Conservation (phyloP, 176 grass and related monocot species). For the Hsuehochloa calcarea region DNA sequence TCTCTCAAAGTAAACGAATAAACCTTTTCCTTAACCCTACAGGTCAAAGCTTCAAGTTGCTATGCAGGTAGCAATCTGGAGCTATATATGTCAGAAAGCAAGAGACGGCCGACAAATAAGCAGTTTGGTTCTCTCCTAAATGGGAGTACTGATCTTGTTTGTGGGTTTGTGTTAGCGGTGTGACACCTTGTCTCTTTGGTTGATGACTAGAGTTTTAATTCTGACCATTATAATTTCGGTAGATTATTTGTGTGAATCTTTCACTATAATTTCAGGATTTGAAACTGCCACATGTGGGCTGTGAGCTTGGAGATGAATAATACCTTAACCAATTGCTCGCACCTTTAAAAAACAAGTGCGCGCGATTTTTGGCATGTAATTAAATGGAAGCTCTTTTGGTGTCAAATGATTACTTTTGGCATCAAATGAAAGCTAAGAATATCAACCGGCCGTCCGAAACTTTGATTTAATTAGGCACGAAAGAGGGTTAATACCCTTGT, state of each 20-base stretch:
- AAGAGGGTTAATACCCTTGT: neutral
- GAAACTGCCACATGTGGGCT: neutral
- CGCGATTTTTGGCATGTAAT: neutral
- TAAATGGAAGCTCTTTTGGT: neutral
- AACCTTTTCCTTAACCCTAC: constrained; percentile 8
- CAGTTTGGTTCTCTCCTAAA: neutral
- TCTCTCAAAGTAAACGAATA: constrained; percentile 24
- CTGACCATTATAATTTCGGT: too few species aligned
- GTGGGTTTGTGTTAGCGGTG: neutral
- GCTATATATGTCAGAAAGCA: neutral
- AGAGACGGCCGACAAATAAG: neutral
- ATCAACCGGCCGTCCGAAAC: neutral
- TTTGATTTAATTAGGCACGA: neutral
- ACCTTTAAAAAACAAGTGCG: neutral
- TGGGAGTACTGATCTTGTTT: neutral
- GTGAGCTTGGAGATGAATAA: neutral
- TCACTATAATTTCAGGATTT: neutral
- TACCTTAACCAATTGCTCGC: neutral
- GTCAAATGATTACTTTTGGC: neutral
- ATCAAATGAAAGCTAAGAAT: constrained; percentile 23
- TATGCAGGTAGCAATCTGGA: neutral
- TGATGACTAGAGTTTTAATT: too few species aligned
- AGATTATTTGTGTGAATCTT: neutral
- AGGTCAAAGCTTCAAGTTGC: constrained; percentile 39
- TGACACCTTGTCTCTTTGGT: neutral